Conservation (phyloP, 2,329 filamentous ascomycete genomes). For the Dendryphion nanum region DNA sequence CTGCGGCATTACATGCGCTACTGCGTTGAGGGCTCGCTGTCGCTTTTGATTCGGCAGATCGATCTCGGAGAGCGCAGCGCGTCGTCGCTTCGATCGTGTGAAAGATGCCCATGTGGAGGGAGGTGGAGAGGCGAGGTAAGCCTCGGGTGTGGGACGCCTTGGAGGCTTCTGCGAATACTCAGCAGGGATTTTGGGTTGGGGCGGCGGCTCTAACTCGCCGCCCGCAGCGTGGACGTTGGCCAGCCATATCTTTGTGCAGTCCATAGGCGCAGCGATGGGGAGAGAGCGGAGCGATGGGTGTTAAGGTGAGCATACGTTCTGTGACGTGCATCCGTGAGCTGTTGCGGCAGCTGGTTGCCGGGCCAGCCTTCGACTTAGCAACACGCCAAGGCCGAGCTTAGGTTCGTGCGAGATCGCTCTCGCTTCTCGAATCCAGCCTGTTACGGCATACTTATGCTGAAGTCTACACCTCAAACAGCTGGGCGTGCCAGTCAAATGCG, state of each 20-base stretch:
- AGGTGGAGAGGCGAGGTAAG: constrained; percentile 7
- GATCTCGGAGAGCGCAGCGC: constrained; percentile 14
- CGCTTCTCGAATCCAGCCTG: too few relatives aligned
- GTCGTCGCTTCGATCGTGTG: constrained; percentile 9
- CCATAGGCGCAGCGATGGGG: too few relatives aligned
- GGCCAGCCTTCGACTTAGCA: too few relatives aligned
- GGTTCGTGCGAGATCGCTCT: too few relatives aligned
- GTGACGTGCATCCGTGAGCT: constrained; percentile 4
- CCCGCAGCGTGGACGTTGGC: constrained; percentile 11
- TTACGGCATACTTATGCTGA: too few relatives aligned
- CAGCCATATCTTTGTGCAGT: constrained; percentile 12
- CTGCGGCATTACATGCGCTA: constrained; percentile 11
- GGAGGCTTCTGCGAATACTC: constrained; percentile 15
- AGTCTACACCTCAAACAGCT: too few relatives aligned
- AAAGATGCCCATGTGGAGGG: too few relatives aligned
- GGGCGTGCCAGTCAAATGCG: too few relatives aligned
- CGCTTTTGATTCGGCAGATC: constrained; percentile 12
- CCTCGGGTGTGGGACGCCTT: too few relatives aligned
- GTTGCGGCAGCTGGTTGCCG: constrained; percentile 6
- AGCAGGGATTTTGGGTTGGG: constrained; percentile 13
- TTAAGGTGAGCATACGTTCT: constrained; percentile 6
- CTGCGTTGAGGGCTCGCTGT: too few relatives aligned
- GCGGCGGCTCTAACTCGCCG: constrained; percentile 15
- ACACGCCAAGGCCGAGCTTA: too few relatives aligned
- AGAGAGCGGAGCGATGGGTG: constrained; percentile 9